Percentiles rank a stretch among this genome's conserved stretches.
Evolutionary conservation across 2,329 filamentous ascomycete species (phyloP).

Genomic region (Sclerotinia nivalis): DNA sequence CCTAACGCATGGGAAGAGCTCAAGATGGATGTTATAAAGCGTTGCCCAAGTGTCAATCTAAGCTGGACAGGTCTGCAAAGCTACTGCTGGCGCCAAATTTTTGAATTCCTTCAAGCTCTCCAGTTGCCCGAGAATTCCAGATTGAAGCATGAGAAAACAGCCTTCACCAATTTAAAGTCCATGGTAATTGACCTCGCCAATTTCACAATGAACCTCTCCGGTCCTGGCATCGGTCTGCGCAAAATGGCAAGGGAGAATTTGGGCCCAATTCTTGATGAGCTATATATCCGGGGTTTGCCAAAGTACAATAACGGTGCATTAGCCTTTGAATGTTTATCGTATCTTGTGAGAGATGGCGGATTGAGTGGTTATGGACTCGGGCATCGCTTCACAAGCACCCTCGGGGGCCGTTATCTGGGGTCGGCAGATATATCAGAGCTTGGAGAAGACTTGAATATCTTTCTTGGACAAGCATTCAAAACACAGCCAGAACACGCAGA

Average conservation of each 20-base stretch:
- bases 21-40: neutral
- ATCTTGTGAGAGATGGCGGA: constrained; percentile 10
- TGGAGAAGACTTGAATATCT: neutral
- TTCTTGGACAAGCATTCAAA: too few species aligned
- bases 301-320: neutral
- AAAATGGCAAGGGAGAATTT: neutral
- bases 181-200: constrained; percentile 16
- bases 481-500: neutral
- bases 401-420: neutral
- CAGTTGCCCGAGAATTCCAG: neutral
- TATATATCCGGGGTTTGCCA: neutral
- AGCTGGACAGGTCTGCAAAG: constrained; percentile 3
- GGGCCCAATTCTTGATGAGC: neutral
- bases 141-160: neutral
- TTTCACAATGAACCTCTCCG: neutral
- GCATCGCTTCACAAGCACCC: neutral
- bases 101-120: constrained; percentile 1
- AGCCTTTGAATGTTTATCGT: neutral
- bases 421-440: neutral
- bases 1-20: neutral
- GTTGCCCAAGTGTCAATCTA: neutral
- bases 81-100: constrained; percentile 10
- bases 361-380: neutral
- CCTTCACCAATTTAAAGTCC: neutral
- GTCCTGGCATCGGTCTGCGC: neutral